A percentile compares a stretch with the other conserved stretches of the same genome.
These are phyloP conservation scores for Pseudevernia furfuracea DNA, from an alignment of 495 filamentous ascomycete species.

Conservation along the genomic window DNA sequence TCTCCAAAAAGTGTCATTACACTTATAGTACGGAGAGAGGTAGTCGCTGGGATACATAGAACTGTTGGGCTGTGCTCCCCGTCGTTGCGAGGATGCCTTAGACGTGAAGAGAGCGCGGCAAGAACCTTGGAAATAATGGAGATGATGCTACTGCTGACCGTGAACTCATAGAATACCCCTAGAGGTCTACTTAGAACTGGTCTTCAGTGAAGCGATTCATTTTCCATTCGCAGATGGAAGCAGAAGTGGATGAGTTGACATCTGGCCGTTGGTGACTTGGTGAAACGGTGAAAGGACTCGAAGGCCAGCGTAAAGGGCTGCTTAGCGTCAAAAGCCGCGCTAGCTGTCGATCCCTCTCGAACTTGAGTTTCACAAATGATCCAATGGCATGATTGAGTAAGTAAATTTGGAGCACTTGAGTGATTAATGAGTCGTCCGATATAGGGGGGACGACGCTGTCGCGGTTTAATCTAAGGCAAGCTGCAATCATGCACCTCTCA, in stretches of 20 bases:
- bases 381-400: not conserved
- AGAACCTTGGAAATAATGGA: not conserved
- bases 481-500: not conserved
- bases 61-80: not conserved
- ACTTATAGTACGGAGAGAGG: not conserved
- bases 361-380: not conserved
- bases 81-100: too few relatives aligned
- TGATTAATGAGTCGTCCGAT: not conserved
- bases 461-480: not conserved
- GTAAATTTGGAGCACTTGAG: not conserved
- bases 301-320: not conserved
- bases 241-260: not conserved
- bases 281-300: too few relatives aligned
- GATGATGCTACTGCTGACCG: not conserved
- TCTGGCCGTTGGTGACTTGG: too few relatives aligned
- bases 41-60: not conserved
- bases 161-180: not conserved
- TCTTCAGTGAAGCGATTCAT: not conserved
- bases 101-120: not conserved
- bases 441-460: not conserved
- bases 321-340: slow-evolving; percentile 1
- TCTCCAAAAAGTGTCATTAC: not conserved
- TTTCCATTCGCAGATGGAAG: not conserved
- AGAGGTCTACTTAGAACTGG: not conserved
- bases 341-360: not conserved